Percentiles rank a stretch among this genome's conserved stretches.
Evolutionary conservation across 169 alveolate genomes (phyloP).

Genomic region (Ichthyophthirius multifiliis): DNA sequence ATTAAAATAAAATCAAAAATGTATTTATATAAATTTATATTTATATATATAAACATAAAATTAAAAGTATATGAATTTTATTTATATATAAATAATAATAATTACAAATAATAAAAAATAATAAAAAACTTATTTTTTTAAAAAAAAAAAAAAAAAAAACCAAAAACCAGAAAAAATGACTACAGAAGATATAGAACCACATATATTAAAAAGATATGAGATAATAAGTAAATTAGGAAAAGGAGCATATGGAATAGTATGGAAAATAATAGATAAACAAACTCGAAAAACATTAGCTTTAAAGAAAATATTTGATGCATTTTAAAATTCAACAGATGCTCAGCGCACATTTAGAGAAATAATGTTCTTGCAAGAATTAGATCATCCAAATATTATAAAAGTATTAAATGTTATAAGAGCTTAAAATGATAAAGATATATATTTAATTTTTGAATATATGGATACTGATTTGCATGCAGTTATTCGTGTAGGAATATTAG

Average conservation of each 20-base stretch:
- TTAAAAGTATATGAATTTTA: too few species aligned
- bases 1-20: too few species aligned
- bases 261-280: conserved; percentile 96
- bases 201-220: conserved; percentile 89
- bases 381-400: conserved; percentile 36
- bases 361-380: conserved; percentile 89
- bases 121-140: too few species aligned
- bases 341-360: conserved; percentile 99
- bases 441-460: conserved; percentile 53
- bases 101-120: too few species aligned
- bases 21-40: too few species aligned
- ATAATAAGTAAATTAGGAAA: conserved; percentile 90
- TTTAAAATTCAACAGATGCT: conserved; percentile 99
- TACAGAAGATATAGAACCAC: conserved; percentile 91
- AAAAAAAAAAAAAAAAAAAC: too few species aligned
- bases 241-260: conserved; percentile 99
- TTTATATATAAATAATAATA: too few species aligned
- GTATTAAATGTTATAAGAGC: conserved; percentile 22
- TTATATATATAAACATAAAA: too few species aligned
- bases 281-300: conserved; percentile 97
- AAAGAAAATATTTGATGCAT: conserved; percentile 99
- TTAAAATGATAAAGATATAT: conserved; percentile 81
- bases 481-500: conserved; percentile 96
- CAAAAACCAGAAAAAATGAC: conserved; percentile 38
- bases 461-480: conserved; percentile 99